These are phyloP conservation scores for Diaporthe caulivora DNA, from an alignment of 2,329 filamentous ascomycete genomes.

Conservation along the genomic window DNA sequence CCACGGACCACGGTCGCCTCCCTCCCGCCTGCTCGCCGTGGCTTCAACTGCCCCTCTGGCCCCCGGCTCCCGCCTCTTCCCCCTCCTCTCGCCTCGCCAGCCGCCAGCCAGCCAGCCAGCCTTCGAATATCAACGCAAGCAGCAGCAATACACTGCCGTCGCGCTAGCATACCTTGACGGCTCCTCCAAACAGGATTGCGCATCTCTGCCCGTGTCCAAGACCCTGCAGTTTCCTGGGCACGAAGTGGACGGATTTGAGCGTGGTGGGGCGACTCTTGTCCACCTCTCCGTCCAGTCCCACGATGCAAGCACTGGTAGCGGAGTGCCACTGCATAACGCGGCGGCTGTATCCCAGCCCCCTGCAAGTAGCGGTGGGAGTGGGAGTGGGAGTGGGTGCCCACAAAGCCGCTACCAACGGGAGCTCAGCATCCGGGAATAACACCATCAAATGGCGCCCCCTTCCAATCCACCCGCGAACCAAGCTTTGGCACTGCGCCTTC, in stretches of 20 bases:
- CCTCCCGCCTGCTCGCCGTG: not conserved
- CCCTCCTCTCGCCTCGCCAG: not conserved
- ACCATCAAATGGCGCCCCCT: conserved; percentile 12
- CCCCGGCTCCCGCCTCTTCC: too few relatives aligned
- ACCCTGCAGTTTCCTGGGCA: not conserved
- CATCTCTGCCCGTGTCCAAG: not conserved
- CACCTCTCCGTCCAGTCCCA: not conserved
- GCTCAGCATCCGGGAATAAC: conserved; percentile 27
- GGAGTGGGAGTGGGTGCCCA: conserved; percentile 20
- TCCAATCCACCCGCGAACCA: conserved; percentile 15
- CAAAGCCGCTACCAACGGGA: conserved; percentile 5
- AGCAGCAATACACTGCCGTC: not conserved
- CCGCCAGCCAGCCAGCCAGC: not conserved
- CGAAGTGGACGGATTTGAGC: conserved; percentile 8
- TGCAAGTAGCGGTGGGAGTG: conserved; percentile 27
- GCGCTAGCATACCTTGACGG: not conserved
- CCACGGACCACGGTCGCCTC: not conserved
- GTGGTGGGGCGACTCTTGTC: conserved; percentile 4
- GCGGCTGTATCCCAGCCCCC: conserved; percentile 7
- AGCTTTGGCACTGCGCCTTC: conserved; percentile 13
- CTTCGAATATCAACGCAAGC: conserved; percentile 6
- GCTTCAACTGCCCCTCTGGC: not conserved
- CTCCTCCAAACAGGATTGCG: not conserved
- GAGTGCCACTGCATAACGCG: conserved; percentile 7
- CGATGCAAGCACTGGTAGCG: conserved; percentile 18